Percentiles rank a stretch among this genome's conserved stretches.
Conservation (phyloP, 768 basidiomycete species). For the Leccinellum luteum region DNA sequence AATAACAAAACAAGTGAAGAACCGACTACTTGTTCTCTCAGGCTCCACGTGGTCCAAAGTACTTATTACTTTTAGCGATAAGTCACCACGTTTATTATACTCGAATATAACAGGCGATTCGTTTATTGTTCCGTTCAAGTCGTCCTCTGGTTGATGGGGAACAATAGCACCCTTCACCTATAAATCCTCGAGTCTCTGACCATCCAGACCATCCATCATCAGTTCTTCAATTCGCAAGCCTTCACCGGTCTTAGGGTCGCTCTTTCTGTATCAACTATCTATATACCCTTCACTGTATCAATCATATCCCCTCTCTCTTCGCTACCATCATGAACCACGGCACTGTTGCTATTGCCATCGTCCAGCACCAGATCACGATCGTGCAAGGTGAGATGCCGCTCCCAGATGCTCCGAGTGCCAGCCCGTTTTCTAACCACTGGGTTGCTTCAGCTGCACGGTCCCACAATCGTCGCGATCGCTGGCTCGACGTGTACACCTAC, state of each 20-base stretch:
- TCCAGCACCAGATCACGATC: slow-evolving; percentile 64
- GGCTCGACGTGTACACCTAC: slow-evolving; percentile 65
- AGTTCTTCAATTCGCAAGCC: not conserved
- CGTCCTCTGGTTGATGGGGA: not conserved
- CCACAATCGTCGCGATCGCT: slow-evolving; percentile 53
- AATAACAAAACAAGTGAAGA: not conserved
- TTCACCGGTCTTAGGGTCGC: not conserved
- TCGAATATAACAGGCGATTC: slow-evolving; percentile 2
- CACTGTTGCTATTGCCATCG: slow-evolving; percentile 64
- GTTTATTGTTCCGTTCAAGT: slow-evolving; percentile 10
- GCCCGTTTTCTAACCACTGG: slow-evolving; percentile 2
- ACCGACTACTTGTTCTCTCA: no score
- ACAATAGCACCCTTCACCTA: slow-evolving; percentile 18
- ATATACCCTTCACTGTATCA: slow-evolving; percentile 14
- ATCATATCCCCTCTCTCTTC: not conserved
- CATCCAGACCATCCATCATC: not conserved
- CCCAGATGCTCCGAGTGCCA: not conserved
- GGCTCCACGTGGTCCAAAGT: no score
- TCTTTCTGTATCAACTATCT: slow-evolving; percentile 22
- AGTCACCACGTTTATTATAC: no score
- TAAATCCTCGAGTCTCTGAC: slow-evolving; percentile 17
- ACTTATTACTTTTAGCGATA: no score
- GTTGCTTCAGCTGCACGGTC: slow-evolving; percentile 48
- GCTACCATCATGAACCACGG: slow-evolving; percentile 48
- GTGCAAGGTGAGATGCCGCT: slow-evolving; percentile 51